phyloP scores from a whole-genome alignment of 345 rosid species.

The Corchorus capsularis region DNA sequence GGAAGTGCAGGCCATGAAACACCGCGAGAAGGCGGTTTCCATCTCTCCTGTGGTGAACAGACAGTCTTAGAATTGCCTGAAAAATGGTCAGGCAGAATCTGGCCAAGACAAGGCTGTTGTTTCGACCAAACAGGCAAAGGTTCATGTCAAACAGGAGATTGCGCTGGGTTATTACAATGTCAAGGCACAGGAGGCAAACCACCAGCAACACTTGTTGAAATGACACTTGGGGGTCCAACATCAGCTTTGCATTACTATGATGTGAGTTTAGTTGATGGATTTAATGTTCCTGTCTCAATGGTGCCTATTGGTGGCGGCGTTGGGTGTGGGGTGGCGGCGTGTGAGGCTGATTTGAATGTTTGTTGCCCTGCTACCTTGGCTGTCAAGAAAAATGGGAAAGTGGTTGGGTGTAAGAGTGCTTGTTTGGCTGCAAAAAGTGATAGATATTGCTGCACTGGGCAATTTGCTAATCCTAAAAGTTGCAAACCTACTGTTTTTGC shows the following conservation, averaged over 20 bases:
- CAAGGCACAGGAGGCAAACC: slow-evolving; percentile 49
- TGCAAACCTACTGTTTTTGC: slow-evolving; percentile 47
- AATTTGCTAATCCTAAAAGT: slow-evolving; percentile 36
- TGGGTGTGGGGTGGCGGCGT: slow-evolving; percentile 44
- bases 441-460: slow-evolving; percentile 51
- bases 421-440: slow-evolving; percentile 50
- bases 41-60: slow-evolving; percentile 39
- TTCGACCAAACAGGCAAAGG: slow-evolving; percentile 41
- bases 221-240: slow-evolving; percentile 49
- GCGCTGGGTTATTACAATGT: slow-evolving; percentile 41
- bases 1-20: slow-evolving; percentile 45
- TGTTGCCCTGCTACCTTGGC: slow-evolving; percentile 45
- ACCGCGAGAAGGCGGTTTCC: slow-evolving; percentile 45
- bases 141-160: slow-evolving; percentile 52
- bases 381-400: slow-evolving; percentile 33
- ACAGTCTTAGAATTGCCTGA: slow-evolving; percentile 35
- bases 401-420: slow-evolving; percentile 58
- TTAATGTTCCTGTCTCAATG: slow-evolving; percentile 51
- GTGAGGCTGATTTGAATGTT: slow-evolving; percentile 47
- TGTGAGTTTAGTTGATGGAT: slow-evolving; percentile 58
- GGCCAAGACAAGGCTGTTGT: slow-evolving; percentile 56
- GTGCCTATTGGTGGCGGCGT: slow-evolving; percentile 39
- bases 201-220: slow-evolving; percentile 47
- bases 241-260: slow-evolving; percentile 54
- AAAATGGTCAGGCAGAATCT: slow-evolving; percentile 53